A percentile compares a stretch with the other conserved stretches of the same genome.
phyloP scores from a whole-genome alignment of 495 filamentous ascomycete genomes.

The Podospora australis region DNA sequence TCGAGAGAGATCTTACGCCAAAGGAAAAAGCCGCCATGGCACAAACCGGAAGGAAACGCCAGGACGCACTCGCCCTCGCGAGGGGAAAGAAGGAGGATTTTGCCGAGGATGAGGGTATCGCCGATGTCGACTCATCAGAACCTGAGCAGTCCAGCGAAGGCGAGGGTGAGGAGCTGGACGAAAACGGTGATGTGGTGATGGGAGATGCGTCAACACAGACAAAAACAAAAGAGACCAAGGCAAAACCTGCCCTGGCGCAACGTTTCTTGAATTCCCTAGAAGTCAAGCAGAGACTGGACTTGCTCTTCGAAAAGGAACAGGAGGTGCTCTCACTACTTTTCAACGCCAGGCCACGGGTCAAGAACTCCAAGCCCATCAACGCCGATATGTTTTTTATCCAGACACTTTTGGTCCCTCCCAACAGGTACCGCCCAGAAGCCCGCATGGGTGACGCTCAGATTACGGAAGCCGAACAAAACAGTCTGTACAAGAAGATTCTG shows the following conservation, averaged over 20 bases:
- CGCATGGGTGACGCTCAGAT: constrained; percentile 68
- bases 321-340: constrained; percentile 79
- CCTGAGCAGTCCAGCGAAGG: constrained; percentile 40
- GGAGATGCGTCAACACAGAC: constrained; percentile 31
- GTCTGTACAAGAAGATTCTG: constrained; percentile 72
- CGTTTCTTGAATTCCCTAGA: constrained; percentile 68
- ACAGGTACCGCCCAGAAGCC: constrained; percentile 87
- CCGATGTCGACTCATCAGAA: constrained; percentile 51
- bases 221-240: constrained; percentile 24
- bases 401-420: constrained; percentile 79
- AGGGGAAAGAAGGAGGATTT: constrained; percentile 30
- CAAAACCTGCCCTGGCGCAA: constrained; percentile 34
- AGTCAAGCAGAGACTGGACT: constrained; percentile 64
- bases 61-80: constrained; percentile 49
- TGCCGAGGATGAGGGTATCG: constrained; percentile 61
- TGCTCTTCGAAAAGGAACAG: constrained; percentile 80
- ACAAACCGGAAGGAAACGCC: constrained; percentile 58
- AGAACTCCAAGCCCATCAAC: constrained; percentile 44
- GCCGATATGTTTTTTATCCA: constrained; percentile 93
- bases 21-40: constrained; percentile 71
- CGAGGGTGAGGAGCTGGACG: constrained; percentile 45
- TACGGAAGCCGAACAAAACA: constrained; percentile 80
- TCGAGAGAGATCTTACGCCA: constrained; percentile 64
- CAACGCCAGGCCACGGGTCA: constrained; percentile 56
- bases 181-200: constrained; percentile 49